Evolutionary conservation across 352 stramenopile species (phyloP), one percentile per base, ranked within the genome.

Genomic region (Phytophthora sojae): DNA sequence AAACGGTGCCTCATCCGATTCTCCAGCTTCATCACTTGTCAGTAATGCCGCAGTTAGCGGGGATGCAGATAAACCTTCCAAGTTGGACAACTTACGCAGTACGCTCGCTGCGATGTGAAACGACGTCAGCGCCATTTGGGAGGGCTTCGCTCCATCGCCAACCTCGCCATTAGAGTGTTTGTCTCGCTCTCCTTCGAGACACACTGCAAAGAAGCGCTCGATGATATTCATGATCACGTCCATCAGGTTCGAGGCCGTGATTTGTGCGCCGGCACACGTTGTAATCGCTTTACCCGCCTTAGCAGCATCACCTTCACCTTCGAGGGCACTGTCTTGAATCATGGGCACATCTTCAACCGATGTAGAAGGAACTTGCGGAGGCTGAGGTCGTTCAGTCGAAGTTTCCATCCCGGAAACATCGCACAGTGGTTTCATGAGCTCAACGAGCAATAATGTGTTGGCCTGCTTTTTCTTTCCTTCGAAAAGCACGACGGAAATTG

Each of bases 381-480:
- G 9, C 26, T 25, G 37, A 37, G 6, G 35, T 30, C 19, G 14
- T 25, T 69, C 61, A 25, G 50, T 37, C 6, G 19, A 56, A 35
- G 60, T 59, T 29, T 71, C 35, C 35, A 70, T 47, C 17, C 81
- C 65, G 8, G 53, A 55, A 45, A 47, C 39, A 25, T 76, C 57
- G 59, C 62, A 53, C 19, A 86, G 54, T 17, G 82, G 76, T 15
- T 81, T 86, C 42, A 93, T 67, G 19, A 95, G 63, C 67, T 95
- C 78, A 2, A 84, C 69, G 59, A 96, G 69, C 54, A 95, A 57
- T 44, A 95, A 45, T 2, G 86, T 91, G 50, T 95, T 95, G 6
- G 81, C 71, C 69, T 92, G 86, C 45, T 90, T 93, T 51, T 88
- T 91, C 72, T 91, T 94, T 37, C 73, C 76, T 23, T 95, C 88